phyloP scores from a whole-genome alignment of 23 red algal genomes.

The Agarophyton chilense region DNA sequence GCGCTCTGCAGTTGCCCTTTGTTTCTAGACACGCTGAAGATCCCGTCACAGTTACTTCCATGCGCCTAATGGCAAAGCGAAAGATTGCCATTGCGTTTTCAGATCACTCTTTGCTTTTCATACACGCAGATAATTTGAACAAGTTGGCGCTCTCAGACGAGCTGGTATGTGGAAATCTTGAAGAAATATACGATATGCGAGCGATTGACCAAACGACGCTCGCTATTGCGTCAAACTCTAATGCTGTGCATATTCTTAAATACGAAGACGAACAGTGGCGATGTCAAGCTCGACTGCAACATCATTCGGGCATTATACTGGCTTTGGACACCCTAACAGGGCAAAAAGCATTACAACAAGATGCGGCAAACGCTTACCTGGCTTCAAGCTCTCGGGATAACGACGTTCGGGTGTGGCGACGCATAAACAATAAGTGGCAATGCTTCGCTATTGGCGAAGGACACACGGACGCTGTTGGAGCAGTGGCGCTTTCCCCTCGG shows the following conservation, averaged over 20 bases:
- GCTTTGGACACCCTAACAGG: constrained; percentile 51
- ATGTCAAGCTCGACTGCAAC: constrained; percentile 21
- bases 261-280: constrained; percentile 14
- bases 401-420: constrained; percentile 72
- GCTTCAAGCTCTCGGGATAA: constrained; percentile 69
- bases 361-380: constrained; percentile 12
- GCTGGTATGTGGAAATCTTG: constrained; percentile 69
- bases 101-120: constrained; percentile 61
- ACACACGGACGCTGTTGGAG: constrained; percentile 79
- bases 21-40: constrained; percentile 1
- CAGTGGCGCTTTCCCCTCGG: constrained; percentile 67
- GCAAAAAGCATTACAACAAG: constrained; percentile 9
- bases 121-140: neutral
- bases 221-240: constrained; percentile 65
- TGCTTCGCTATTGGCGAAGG: constrained; percentile 71
- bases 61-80: constrained; percentile 9
- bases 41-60: constrained; percentile 5
- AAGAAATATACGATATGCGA: constrained; percentile 84
- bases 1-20: constrained; percentile 25
- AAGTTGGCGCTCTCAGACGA: neutral
- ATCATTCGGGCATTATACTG: constrained; percentile 70
- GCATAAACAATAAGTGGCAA: constrained; percentile 10
- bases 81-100: constrained; percentile 33
- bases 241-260: constrained; percentile 28
- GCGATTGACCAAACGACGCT: neutral